Evolutionary conservation across 148 eudicot genomes (phyloP), one percentile per base, ranked within the genome.

Genomic region (Rheum nobile): DNA sequence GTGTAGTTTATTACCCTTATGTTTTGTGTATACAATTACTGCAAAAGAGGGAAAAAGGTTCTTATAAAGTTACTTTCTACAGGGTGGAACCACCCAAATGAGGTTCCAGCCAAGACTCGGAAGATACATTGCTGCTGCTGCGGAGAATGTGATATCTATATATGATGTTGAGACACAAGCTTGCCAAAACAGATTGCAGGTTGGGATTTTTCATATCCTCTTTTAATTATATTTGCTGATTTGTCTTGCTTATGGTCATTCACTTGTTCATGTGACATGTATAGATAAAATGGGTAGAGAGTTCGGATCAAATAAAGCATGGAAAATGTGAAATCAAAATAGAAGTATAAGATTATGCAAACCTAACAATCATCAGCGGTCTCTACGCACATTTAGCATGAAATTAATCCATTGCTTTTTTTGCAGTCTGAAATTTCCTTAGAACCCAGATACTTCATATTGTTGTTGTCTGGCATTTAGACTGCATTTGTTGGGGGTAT

Each of bases 51-150:
- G 42, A 46, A 57, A 57, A 13, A 19, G 32, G 65, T 34, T 67
- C 24, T 32, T 46, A 75, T 50, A 3, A 41, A 22, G 43, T 29
- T 16, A 1, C 5, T 14, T 47, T 63, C 19, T 80, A 29, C 74
- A 89, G 97, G 95, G 95, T 47, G 95, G 86, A 61, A 83, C 88
- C 46, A 43, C 86, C 8, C 92, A 88, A 48, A 55, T 92, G 80
- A 86, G 97, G 81, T 91, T 92, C 84, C 97, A 92, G 80, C 97
- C 97, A 17, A 90, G 87, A 28, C 83, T 79, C 12, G 97, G 97
- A 84, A 86, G 91, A 78, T 92, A 77, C 77, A 88, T 92, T 76
- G 97, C 95, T 29, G 95, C 95, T 34, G 92, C 91, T 75, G 88
- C 91, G 37, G 97, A 88, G 75, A 92, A 90, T 82, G 81, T 86